Base-by-base conservation (phyloP, 768 basidiomycete genomes). In the Pseudohyphozyma bogoriensis region DNA sequence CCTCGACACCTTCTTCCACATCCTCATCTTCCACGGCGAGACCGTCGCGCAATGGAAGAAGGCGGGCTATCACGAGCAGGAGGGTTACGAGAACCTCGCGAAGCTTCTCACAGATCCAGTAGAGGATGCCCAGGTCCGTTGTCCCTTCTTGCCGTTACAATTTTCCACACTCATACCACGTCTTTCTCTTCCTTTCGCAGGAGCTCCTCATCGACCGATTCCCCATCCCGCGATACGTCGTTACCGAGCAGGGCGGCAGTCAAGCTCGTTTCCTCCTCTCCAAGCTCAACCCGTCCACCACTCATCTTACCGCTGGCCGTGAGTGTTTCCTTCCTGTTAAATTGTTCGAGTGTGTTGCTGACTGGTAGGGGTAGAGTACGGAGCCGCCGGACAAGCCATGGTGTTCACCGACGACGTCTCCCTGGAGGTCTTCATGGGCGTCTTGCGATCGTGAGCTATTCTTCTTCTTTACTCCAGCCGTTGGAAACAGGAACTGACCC, bases 1-100 rank as follows among this genome's bases (percentile, higher is more conserved):
- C 13, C 85, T 99, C 56, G 95, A 99, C 71, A 97, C 93, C 3
- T 99, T 93, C 82, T 97, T 99, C 89, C 93, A 99, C 73, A 95
- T 97, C 68, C 85, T 97, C 69, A 97, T 99, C 74, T 97, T 95
- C 85, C 95, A 99, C 72, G 95, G 95, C 26, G 89, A 93, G 74
- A 88, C 89, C 26, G 81, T 99, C 51, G 92, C 95, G 0, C 86
- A 91, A 73, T 99, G 95, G 95, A 82, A 93, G 53, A 97, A 97
- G 75, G 87, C 89, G 15, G 92, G 91, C 0, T 99, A 97, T 71
- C 95, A 97, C 71, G 92, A 99, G 1, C 93, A 96, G 76, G 92
- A 96, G 73, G 92, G 90, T 37, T 95, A 97, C 70, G 95, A 97
- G 75, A 97, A 99, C 76, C 87, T 99, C 77, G 92, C 91, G 70